Evolutionary conservation across 1,284 basidiomycete genomes (phyloP), one percentile per base, ranked within the genome.

Genomic region (Marasmius sp.): DNA sequence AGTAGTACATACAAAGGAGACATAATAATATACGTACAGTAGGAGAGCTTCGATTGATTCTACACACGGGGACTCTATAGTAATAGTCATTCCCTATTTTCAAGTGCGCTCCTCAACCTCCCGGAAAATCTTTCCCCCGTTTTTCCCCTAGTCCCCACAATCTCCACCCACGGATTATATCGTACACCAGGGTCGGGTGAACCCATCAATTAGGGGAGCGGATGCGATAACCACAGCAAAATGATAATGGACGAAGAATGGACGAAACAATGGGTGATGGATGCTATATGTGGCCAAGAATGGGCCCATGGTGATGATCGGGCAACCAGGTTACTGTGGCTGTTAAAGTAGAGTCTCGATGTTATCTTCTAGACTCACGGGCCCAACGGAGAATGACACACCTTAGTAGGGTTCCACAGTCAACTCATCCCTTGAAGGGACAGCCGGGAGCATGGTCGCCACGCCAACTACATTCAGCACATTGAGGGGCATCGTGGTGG

Each of bases 391-490:
- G n/a, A n/a, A 16, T 20, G 20, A 16, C 34, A 38, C 34, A 37
- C 12, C 18, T 14, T 8, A 36, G n/a, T 9, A 37, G 14, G 18
- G 33, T 36, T 11, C 9, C n/a, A 38, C 34, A 8, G 36, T 36
- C 34, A n/a, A 37, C 37, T 37, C 18, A 54, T 16, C 27, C 78
- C 66, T 74, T 79, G 86, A 90, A 90, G 37, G 88, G 88, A 79
- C 88, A 90, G 70, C 77, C 81, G 47, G 84, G 83, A n/a, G 84
- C 75, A 71, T 91, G 88, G 60, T 77, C 71, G 51, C 88, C 88
- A 67, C 88, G 85, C 79, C 79, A 87, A 65, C 87, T 87, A 65
- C 89, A 91, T 71, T 89, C 87, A 80, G 87, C 89, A 77, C 89
- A 91, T 72, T 90, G 88, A 64, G 88, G 87, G 20, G 83, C 77